Evolutionary conservation across 148 eudicot genomes (phyloP).

Genomic region (Spergularia marina): DNA sequence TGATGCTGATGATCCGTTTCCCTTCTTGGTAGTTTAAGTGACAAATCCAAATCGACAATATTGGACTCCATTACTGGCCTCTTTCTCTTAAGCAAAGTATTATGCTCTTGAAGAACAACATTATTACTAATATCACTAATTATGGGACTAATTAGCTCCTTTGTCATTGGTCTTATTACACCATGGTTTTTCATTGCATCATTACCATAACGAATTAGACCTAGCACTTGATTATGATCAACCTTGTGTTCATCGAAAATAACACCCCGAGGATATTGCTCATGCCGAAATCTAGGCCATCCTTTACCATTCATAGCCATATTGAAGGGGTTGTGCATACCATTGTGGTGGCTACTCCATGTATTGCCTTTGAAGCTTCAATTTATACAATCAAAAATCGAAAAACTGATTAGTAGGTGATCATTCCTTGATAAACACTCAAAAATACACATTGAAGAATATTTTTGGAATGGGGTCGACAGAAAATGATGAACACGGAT

Average conservation of each 20-base stretch:
- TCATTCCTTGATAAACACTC: no score
- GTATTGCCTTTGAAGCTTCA: slow-evolving; percentile 42
- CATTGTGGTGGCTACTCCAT: slow-evolving; percentile 30
- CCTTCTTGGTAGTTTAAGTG: slow-evolving; percentile 34
- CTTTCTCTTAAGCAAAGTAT: slow-evolving; percentile 39
- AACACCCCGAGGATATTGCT: slow-evolving; percentile 14
- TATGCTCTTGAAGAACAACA: slow-evolving; percentile 8
- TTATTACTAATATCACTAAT: slow-evolving; percentile 4
- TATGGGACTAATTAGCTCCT: background rate
- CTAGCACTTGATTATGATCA: slow-evolving; percentile 8
- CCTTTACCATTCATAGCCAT: slow-evolving; percentile 17
- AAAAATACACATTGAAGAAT: no score
- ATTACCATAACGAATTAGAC: background rate
- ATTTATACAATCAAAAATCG: background rate
- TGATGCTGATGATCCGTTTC: background rate
- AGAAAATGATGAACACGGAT: no score
- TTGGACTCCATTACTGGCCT: slow-evolving; percentile 20
- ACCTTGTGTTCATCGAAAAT: slow-evolving; percentile 7
- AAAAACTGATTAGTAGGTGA: no score
- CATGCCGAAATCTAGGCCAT: slow-evolving; percentile 26
- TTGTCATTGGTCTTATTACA: background rate
- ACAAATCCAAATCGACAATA: slow-evolving; percentile 44
- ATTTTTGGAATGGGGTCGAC: no score
- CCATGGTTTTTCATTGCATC: slow-evolving; percentile 10
- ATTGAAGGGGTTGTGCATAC: slow-evolving; percentile 30